Conservation (phyloP, 1,139 yeast genomes). For the Yamadazyma triangularis region DNA sequence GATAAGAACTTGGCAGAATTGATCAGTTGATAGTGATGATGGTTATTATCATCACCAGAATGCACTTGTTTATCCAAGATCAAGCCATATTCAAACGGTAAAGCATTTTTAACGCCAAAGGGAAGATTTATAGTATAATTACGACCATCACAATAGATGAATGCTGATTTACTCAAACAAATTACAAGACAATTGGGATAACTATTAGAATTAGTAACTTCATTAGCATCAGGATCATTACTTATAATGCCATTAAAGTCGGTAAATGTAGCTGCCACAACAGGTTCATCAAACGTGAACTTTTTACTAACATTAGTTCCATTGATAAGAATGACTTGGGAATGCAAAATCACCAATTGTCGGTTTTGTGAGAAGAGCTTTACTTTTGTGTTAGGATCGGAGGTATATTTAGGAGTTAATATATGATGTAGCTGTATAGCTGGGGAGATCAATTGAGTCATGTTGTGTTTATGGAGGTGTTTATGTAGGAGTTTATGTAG, state of each 20-base stretch:
- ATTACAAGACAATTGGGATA: conserved; percentile 39
- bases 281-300: conserved; percentile 44
- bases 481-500: no score
- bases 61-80: conserved; percentile 43
- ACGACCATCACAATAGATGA: conserved; percentile 59
- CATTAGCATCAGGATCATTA: conserved; percentile 1
- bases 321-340: conserved; percentile 24
- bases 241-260: conserved; percentile 19
- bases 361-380: conserved; percentile 25
- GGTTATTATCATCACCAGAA: conserved; percentile 5
- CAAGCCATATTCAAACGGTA: conserved; percentile 63
- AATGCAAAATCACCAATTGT: conserved; percentile 22
- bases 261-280: conserved; percentile 49
- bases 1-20: conserved; percentile 50
- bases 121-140: conserved; percentile 61
- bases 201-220: conserved; percentile 1
- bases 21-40: conserved; percentile 18
- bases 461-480: no score
- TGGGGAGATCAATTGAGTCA: background rate
- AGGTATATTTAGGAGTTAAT: no score
- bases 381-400: no score
- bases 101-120: conserved; percentile 50
- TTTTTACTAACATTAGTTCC: conserved; percentile 49
- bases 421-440: no score
- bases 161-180: conserved; percentile 45